Percentiles rank a stretch among this genome's conserved stretches.
These are phyloP conservation scores for Fagopyrum tataricum DNA, from an alignment of 148 eudicot genomes.

Conservation along the genomic window DNA sequence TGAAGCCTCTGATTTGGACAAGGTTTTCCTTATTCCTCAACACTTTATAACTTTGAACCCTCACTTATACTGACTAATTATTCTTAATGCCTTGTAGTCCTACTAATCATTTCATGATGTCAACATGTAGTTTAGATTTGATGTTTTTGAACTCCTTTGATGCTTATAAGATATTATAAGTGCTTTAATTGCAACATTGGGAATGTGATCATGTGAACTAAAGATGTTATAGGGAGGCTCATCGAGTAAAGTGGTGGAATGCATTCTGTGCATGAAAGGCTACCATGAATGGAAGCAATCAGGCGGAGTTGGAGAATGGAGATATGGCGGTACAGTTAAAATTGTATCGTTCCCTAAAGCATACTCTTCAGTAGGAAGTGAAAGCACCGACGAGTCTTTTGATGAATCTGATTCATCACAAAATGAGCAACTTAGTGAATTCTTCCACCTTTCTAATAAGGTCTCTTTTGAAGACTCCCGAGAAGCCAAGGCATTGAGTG, in stretches of 20 bases:
- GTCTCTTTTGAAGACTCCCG: conserved; percentile 50
- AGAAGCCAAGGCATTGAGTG: conserved; percentile 42
- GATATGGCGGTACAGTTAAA: conserved; percentile 82
- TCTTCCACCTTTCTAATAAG: conserved; percentile 55
- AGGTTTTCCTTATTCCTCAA: conserved; percentile 28
- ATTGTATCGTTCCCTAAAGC: conserved; percentile 63
- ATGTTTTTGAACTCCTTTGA: no score
- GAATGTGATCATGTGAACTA: conserved; percentile 3
- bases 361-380: conserved; percentile 57
- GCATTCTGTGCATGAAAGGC: conserved; percentile 89
- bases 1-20: conserved; percentile 86
- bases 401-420: conserved; percentile 76
- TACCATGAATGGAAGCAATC: conserved; percentile 87
- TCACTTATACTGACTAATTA: background rate
- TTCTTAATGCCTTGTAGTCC: no score
- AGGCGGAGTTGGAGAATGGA: conserved; percentile 90
- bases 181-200: background rate
- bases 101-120: no score
- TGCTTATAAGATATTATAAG: no score
- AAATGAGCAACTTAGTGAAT: conserved; percentile 54
- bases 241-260: conserved; percentile 84
- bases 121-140: no score
- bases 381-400: conserved; percentile 68
- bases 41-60: background rate
- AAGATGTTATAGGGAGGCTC: conserved; percentile 69